These are phyloP conservation scores for Pythium vanterpoolii DNA, from an alignment of 352 stramenopile species.

Conservation along the genomic window DNA sequence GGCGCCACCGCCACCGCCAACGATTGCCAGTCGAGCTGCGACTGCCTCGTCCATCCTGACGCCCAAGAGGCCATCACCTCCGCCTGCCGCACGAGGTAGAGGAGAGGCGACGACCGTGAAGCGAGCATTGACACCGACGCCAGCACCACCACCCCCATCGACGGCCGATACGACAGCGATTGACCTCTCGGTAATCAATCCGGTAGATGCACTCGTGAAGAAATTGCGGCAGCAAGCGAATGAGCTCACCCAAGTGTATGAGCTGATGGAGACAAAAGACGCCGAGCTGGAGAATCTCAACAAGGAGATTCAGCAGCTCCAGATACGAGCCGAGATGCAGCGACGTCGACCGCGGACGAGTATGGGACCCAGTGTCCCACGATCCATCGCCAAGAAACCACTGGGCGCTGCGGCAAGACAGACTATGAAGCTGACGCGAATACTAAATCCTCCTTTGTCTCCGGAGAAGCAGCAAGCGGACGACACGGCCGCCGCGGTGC, in stretches of 20 bases:
- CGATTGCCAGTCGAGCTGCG: background rate
- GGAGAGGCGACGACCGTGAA: background rate
- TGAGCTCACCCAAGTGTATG: slow-evolving; percentile 69
- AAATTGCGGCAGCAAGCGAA: slow-evolving; percentile 68
- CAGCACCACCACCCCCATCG: slow-evolving; percentile 16
- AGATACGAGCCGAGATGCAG: slow-evolving; percentile 42
- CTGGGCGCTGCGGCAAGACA: background rate
- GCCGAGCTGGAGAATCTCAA: slow-evolving; percentile 36
- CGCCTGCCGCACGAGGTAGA: background rate
- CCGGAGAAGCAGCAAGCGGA: background rate
- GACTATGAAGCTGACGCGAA: background rate
- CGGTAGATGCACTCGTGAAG: slow-evolving; percentile 65
- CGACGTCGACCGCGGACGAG: slow-evolving; percentile 11
- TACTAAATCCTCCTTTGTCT: background rate
- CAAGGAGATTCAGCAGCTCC: slow-evolving; percentile 37
- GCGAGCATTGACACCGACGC: background rate
- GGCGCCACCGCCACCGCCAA: background rate
- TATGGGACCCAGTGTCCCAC: background rate
- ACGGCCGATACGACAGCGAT: background rate
- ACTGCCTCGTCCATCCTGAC: slow-evolving; percentile 10
- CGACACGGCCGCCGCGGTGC: slow-evolving; percentile 30
- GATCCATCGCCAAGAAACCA: slow-evolving; percentile 9
- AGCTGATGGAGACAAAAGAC: slow-evolving; percentile 62
- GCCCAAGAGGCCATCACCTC: background rate
- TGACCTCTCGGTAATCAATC: slow-evolving; percentile 30